These are phyloP conservation scores for Globisporangium perplexum DNA, from an alignment of 352 stramenopile genomes.

Conservation along the genomic window DNA sequence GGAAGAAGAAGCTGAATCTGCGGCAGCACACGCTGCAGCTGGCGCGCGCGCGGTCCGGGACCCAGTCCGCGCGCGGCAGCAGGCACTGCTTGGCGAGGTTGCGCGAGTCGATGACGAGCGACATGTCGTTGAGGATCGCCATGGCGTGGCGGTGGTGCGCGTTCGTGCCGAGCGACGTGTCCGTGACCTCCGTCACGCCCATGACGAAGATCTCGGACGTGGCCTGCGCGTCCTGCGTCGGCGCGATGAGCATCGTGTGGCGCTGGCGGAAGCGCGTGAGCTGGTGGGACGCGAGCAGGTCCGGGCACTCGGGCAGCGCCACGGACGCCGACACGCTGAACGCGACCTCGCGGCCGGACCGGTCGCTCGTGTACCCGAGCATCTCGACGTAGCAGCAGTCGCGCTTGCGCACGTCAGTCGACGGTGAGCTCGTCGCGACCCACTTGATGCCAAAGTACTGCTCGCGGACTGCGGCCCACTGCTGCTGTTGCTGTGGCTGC, in stretches of 20 bases:
- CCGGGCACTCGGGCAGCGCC: conserved; percentile 38
- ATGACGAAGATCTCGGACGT: conserved; percentile 47
- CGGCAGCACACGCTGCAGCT: conserved; percentile 20
- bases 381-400: conserved; percentile 50
- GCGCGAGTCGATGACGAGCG: conserved; percentile 45
- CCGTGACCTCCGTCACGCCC: conserved; percentile 24
- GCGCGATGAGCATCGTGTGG: conserved; percentile 36
- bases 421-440: conserved; percentile 25
- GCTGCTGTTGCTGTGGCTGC: conserved; percentile 1
- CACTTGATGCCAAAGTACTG: conserved; percentile 51
- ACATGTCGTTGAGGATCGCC: conserved; percentile 44
- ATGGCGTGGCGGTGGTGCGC: conserved; percentile 40
- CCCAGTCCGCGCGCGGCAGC: conserved; percentile 23
- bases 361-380: conserved; percentile 36
- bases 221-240: conserved; percentile 19
- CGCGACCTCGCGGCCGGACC: conserved; percentile 27
- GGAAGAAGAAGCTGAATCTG: conserved; percentile 18
- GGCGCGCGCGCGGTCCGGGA: conserved; percentile 25
- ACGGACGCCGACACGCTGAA: conserved; percentile 35
- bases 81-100: conserved; percentile 41
- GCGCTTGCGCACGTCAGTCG: conserved; percentile 19
- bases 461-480: conserved; percentile 18
- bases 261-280: conserved; percentile 36
- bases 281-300: conserved; percentile 21
- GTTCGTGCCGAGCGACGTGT: conserved; percentile 27